Percentiles rank a stretch among this genome's conserved stretches.
Conservation (phyloP, 306 rosid genomes). For the Malus sylvestris region DNA sequence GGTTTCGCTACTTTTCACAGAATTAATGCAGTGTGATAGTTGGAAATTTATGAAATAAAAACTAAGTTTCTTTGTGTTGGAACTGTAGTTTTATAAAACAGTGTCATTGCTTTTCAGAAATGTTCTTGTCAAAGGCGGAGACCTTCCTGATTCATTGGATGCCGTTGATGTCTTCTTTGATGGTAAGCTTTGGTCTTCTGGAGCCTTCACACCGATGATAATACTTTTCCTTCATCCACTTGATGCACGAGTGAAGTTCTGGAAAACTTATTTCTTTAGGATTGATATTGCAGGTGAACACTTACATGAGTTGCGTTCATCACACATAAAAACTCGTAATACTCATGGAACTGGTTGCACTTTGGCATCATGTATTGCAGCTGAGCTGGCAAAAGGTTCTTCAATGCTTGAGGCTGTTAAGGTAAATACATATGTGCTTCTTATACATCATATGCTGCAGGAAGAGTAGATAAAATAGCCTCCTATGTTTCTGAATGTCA, state of each 20-base stretch:
- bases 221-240: not conserved
- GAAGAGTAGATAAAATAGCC: not conserved
- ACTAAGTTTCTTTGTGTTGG: not conserved
- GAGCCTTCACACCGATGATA: not conserved
- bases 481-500: no score
- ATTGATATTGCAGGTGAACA: conserved; percentile 55
- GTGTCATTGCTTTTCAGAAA: conserved; percentile 43
- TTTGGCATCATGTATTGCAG: conserved; percentile 90
- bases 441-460: not conserved
- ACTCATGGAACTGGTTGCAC: conserved; percentile 96
- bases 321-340: conserved; percentile 63
- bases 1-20: not conserved
- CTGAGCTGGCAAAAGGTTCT: conserved; percentile 90
- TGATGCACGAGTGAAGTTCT: not conserved
- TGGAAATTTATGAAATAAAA: not conserved
- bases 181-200: conserved; percentile 39
- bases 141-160: conserved; percentile 75
- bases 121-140: conserved; percentile 95
- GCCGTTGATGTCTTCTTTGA: conserved; percentile 80
- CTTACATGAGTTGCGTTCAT: conserved; percentile 54
- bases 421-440: conserved; percentile 29
- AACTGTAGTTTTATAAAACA: not conserved
- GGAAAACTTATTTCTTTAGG: conserved; percentile 17
- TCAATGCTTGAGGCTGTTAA: conserved; percentile 68
- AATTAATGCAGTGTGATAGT: not conserved